Base-by-base conservation (phyloP, 306 rosid species). In the Potentilla sterilis region DNA sequence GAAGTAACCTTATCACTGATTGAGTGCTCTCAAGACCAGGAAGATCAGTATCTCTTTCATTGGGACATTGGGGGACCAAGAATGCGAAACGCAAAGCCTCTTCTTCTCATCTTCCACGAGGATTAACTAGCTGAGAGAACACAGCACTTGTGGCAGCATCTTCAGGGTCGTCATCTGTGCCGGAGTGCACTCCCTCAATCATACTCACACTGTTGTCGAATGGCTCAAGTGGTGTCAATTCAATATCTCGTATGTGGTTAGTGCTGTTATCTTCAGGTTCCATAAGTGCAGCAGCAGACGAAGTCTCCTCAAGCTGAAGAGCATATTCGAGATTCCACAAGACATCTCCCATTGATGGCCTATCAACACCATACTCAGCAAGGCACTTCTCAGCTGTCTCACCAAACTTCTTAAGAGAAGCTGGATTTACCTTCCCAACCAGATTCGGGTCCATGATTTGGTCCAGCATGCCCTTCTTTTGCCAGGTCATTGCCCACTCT, bases 401-500 rank as follows among this genome's bases (percentile, higher is more conserved):
- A 21, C 97, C 97, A 44, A 90, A 92, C 84, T 95, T 95, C 88
- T 89, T 95, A 6, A 95, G 96, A 21, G 98, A 92, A 75, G 97
- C 90, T 21, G 88, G 86, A 77, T 92, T 92, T 55, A 90, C 98
- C 78, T 90, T 90, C 65, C 98, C 98, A 14, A 58, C 89, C 34
- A 95, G 88, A 82, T 92, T 87, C 41, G 84, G 81, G 85, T 95
- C 98, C 97, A 95, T 92, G 92, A 95, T 84, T 76, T 92, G 95
- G 77, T 95, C 97, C 49, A 95, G 95, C 96, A 92, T 87, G 52
- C 97, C 98, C 84, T 95, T 95, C 85, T 92, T 90, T 83, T 92
- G 97, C 97, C 98, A 95, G 10, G 69, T 84, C 96, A 92, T 92
- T 21, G 98, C 97, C 96, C 96, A 95, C 83, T 92, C 98, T n/a